Base-by-base conservation (phyloP, 495 filamentous ascomycete species). In the Glarea lozoyensis region DNA sequence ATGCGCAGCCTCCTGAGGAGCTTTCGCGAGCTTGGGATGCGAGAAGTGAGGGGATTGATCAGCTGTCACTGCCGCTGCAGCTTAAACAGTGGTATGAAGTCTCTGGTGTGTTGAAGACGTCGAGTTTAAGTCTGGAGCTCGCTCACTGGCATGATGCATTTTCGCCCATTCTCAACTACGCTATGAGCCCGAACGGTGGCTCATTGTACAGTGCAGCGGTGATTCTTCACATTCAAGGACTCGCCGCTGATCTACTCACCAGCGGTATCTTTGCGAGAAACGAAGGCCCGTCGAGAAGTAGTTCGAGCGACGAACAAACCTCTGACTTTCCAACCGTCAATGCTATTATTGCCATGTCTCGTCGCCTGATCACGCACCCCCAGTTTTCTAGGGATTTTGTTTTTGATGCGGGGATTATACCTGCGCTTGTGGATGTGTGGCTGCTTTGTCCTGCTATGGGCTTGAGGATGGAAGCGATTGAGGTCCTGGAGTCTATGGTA, bases 381-480 rank as follows among this genome's bases (percentile, higher is more conserved):
- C 10, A 16, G 11, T 51, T 51, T 27, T 23, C 16, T 1, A 42
- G 24, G 17, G 48, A 33, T 0, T 46, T 51, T 18, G 48, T 51
- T 6, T 51, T 51, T 23, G 48, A 51, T 19, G 17, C 35, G 6
- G 48, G 48, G 1, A 51, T 46, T 22, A 46, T 51, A 25, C 43
- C 48, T 1, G 37, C 38, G 9, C 31, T 51, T 29, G 34, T 37
- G 1, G 24, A 22, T 1, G 17, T 46, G 4, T 16, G 43, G 19
- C 42, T 46, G 38, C 19, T 42, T 10, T 46, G 43, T 35, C 48
- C 48, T 12, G 48, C 46, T n/a, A 22, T 24, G n/a, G 19, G 6
- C 6, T 17, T 46, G 22, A 46, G 34, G 22, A 57, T 63, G 15
- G 60, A 68, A 1, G 56, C 56, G 37, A 65, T 69, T 9, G 52